phyloP scores from a whole-genome alignment of 257 asterid species.

The Echites panduratus region DNA sequence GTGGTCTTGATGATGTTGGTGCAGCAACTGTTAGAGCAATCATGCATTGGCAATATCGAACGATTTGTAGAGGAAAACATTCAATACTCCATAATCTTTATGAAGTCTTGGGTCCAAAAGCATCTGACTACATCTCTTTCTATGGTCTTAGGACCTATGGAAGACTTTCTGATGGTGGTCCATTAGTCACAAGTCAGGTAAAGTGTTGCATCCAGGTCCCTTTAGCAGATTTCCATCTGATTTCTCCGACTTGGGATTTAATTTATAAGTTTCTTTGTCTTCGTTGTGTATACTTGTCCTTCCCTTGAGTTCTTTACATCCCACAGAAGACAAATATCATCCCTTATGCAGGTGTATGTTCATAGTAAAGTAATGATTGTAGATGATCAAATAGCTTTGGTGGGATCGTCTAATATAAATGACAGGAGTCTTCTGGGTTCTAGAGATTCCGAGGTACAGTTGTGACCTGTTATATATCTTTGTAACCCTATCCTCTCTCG shows the following conservation, averaged over 20 bases:
- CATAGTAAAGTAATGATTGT: conserved; percentile 95
- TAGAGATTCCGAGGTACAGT: conserved; percentile 88
- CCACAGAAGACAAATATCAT: not conserved
- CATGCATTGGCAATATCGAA: conserved; percentile 96
- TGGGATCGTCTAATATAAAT: conserved; percentile 89
- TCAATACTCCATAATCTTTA: conserved; percentile 75
- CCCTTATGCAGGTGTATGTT: conserved; percentile 58
- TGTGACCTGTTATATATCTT: not conserved
- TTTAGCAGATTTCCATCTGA: no score
- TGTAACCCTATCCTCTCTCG: not conserved
- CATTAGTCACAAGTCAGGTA: conserved; percentile 85
- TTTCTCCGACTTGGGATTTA: not conserved
- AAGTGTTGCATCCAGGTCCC: not conserved
- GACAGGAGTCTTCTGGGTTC: conserved; percentile 97
- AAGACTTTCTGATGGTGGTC: conserved; percentile 62
- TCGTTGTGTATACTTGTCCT: not conserved
- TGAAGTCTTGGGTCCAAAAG: conserved; percentile 55
- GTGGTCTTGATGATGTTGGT: conserved; percentile 87
- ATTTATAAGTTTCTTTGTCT: not conserved
- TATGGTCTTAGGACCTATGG: conserved; percentile 82
- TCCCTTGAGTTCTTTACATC: not conserved
- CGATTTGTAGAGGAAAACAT: conserved; percentile 69
- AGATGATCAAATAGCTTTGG: conserved; percentile 68
- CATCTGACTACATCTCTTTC: conserved; percentile 74
- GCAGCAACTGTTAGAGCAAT: conserved; percentile 97